Base-by-base conservation (phyloP, 129 eudicot species). In the Escallonia rubra region DNA sequence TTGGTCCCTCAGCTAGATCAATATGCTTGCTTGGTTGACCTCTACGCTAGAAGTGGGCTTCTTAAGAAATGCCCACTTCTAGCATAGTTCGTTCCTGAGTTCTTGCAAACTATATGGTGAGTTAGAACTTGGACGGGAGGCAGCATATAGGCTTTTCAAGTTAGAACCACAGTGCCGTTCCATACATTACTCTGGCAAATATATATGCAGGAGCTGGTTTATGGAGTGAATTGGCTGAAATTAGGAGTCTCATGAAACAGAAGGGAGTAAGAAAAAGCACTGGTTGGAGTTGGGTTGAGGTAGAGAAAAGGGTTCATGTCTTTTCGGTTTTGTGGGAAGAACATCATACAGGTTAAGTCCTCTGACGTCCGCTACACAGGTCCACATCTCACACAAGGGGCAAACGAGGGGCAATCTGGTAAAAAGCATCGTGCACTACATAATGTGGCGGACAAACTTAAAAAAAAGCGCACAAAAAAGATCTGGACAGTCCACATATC, bases 211-310 rank as follows among this genome's bases (percentile, higher is more conserved):
- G 72, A 10, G 81, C 79, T 43, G 84, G 87, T 67, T 79, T 82
- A 52, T 79, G 81, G 79, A 61, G 54, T 58, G 81, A 79, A 65
- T 79, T 74, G 66, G 34, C 54, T 10, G 50, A 63, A 8, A 14
- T 82, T 61, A 82, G 63, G 78, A 78, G 59, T 52, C 13, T 78
- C 65, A 71, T 82, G 87, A 64, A 72, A 13, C 68, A 61, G 43
- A 71, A 68, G 50, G 81, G 76, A 41, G 50, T 62, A 3, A 78
- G 78, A 51, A 82, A 74, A 72, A 63, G 23, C 58, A 67, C 67
- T 16, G 87, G 81, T 9, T 79, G 79, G 78, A 82, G 83, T 72
- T 82, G 79, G 84, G 50, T 75, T 64, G 87, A 82, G 67, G 59
- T 74, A 4, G 76, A 75, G 48, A 60, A 77, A 54, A 73, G 43